Evolutionary conservation across 169 alveolate genomes (phyloP).

Genomic region (Cryptosporidium meleagridis): DNA sequence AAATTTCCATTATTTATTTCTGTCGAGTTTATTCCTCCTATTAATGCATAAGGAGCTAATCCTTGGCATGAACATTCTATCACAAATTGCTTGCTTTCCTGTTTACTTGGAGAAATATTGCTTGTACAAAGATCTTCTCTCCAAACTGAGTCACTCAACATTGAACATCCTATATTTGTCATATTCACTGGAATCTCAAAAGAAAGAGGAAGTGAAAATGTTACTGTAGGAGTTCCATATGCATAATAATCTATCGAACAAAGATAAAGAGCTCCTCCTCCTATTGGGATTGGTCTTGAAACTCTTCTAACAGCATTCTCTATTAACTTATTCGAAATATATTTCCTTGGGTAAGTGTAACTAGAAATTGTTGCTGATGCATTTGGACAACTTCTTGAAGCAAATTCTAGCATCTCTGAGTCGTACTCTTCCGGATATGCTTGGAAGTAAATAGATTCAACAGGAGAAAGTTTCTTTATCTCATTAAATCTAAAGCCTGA

Average conservation of each 20-base stretch:
- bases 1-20: constrained; percentile 23
- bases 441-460: constrained; percentile 60
- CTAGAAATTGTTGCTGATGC: constrained; percentile 52
- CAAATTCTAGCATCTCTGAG: constrained; percentile 38
- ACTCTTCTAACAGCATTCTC: constrained; percentile 19
- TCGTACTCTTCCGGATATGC: constrained; percentile 70
- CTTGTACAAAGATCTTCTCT: constrained; percentile 43
- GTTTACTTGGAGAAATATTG: constrained; percentile 58
- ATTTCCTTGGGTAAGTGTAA: constrained; percentile 19
- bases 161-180: constrained; percentile 48
- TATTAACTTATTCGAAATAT: constrained; percentile 32
- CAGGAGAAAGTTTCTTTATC: constrained; percentile 11
- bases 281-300: constrained; percentile 30
- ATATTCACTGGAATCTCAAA: constrained; percentile 69
- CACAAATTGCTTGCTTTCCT: constrained; percentile 59
- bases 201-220: constrained; percentile 60
- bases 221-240: constrained; percentile 32
- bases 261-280: constrained; percentile 38
- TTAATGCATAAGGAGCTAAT: constrained; percentile 55
- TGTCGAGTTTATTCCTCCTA: constrained; percentile 28
- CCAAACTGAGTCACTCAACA: constrained; percentile 45
- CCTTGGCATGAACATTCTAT: constrained; percentile 60
- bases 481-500: constrained; percentile 19
- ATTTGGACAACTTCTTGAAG: constrained; percentile 47
- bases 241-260: constrained; percentile 66